Evolutionary conservation across 139 green algal species (phyloP).

Genomic region (Prasinococcaceae sp.): DNA sequence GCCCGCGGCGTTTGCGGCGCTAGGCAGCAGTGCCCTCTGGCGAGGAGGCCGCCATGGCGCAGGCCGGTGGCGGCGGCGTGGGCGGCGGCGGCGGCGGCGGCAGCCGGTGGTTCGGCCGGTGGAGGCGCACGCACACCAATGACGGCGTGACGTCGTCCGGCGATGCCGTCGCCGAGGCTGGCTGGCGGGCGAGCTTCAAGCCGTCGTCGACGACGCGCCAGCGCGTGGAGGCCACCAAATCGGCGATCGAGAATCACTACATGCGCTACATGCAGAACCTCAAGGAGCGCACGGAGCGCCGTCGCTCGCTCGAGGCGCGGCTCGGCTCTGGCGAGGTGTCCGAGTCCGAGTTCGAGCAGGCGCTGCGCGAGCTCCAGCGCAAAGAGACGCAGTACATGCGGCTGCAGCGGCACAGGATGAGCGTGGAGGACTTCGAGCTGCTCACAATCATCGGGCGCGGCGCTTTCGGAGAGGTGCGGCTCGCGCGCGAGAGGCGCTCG

Average conservation of each 20-base stretch:
- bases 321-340: slow-evolving; percentile 17
- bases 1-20: no score
- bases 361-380: slow-evolving; percentile 51
- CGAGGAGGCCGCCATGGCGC: no score
- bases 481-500: slow-evolving; percentile 61
- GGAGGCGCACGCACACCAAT: no score
- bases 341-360: slow-evolving; percentile 34
- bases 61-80: no score
- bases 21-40: no score
- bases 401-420: slow-evolving; percentile 65
- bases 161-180: not conserved
- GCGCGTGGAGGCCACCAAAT: slow-evolving; percentile 52
- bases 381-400: slow-evolving; percentile 59
- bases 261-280: slow-evolving; percentile 57
- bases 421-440: slow-evolving; percentile 79
- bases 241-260: slow-evolving; percentile 91
- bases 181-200: not conserved
- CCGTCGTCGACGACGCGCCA: slow-evolving; percentile 19
- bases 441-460: slow-evolving; percentile 88
- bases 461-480: slow-evolving; percentile 87
- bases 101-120: no score
- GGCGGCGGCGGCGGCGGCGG: no score
- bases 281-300: slow-evolving; percentile 38
- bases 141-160: no score
- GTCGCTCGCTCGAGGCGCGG: not conserved